Percentiles rank a stretch among this genome's conserved stretches.
phyloP scores from a whole-genome alignment of 345 rosid genomes.

The Gossypium thurberi region DNA sequence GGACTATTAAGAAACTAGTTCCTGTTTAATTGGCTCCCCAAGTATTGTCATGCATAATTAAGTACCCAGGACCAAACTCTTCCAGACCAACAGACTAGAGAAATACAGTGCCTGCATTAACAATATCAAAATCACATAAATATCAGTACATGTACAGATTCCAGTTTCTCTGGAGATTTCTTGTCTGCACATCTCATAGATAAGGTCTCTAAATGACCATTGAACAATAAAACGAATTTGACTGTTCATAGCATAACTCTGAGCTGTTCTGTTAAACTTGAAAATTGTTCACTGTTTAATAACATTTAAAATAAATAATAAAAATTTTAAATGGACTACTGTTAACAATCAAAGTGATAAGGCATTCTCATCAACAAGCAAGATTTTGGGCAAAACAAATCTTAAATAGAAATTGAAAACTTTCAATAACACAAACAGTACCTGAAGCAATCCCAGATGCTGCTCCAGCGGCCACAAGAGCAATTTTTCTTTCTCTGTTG shows the following conservation, averaged over 20 bases:
- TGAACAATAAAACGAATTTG: not conserved
- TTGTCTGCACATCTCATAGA: not conserved
- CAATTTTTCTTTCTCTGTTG: conserved; percentile 89
- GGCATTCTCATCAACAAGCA: not conserved
- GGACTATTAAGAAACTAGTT: not conserved
- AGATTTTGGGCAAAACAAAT: not conserved
- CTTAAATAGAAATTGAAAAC: not conserved
- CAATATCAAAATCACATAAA: not conserved
- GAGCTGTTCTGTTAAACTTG: not conserved
- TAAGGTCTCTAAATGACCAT: not conserved
- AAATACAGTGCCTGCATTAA: not conserved
- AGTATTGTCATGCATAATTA: not conserved
- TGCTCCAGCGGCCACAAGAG: conserved; percentile 97
- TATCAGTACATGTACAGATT: not conserved
- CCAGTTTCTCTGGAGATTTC: not conserved
- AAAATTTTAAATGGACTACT: not conserved
- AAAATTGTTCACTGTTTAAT: not conserved
- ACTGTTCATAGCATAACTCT: not conserved
- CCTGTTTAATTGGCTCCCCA: not conserved
- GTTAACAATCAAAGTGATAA: not conserved
- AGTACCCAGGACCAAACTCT: not conserved
- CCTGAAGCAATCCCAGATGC: conserved; percentile 98
- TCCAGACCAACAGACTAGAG: not conserved
- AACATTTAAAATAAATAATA: not conserved
- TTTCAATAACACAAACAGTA: conserved; percentile 12